Percentiles rank a stretch among this genome's conserved stretches.
Conservation (phyloP, 2,329 filamentous ascomycete species). For the Colletotrichum orchidophilum region DNA sequence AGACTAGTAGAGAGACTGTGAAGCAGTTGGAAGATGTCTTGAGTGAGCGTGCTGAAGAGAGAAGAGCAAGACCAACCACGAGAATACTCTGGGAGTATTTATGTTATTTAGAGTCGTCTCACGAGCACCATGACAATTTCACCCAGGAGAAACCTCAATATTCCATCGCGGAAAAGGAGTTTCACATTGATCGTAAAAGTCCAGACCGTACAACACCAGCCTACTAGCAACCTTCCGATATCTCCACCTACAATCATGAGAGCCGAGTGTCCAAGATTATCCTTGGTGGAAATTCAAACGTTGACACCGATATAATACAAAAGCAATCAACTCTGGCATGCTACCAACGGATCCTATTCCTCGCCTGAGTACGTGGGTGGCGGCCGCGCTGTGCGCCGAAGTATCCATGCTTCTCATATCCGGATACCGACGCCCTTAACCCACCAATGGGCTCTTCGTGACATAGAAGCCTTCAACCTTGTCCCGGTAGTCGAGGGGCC, state of each 20-base stretch:
- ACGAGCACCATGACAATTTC: background rate
- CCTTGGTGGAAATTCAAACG: conserved; percentile 31
- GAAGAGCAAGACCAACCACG: background rate
- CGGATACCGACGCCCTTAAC: background rate
- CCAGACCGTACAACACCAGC: background rate
- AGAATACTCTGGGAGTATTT: background rate
- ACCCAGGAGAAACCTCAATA: background rate
- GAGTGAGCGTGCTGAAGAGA: conserved; percentile 13
- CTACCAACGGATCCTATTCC: background rate
- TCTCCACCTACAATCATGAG: background rate
- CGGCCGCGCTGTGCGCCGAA: background rate
- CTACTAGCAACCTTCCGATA: background rate
- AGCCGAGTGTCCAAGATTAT: conserved; percentile 4
- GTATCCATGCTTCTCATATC: conserved; percentile 1
- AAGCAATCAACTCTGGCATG: background rate
- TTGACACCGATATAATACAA: background rate
- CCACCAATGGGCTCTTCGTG: conserved; percentile 15
- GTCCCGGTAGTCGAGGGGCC: background rate
- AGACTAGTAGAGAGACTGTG: background rate
- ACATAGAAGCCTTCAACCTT: background rate
- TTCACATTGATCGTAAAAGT: conserved; percentile 20
- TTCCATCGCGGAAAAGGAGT: background rate
- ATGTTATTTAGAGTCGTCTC: background rate
- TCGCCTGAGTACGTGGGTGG: conserved; percentile 3
- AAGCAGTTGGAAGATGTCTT: background rate